A percentile compares a stretch with the other conserved stretches of the same genome.
These are phyloP conservation scores for Nidularia pulvinata DNA, from an alignment of 768 basidiomycete species.

Conservation along the genomic window DNA sequence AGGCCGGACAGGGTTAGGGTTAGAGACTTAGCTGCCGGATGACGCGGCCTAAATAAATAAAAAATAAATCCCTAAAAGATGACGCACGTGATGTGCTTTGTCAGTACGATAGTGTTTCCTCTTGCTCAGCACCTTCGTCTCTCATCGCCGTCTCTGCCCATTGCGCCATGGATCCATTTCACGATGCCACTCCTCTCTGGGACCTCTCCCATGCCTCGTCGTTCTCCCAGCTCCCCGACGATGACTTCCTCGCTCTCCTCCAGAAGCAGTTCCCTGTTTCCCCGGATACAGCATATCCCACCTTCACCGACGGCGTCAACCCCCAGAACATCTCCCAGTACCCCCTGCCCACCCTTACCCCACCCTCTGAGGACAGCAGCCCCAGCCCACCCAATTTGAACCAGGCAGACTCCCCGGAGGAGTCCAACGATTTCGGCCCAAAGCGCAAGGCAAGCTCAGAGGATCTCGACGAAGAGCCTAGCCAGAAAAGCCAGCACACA, in stretches of 20 bases:
- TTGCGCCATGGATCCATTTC: constrained; percentile 49
- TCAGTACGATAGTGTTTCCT: no score
- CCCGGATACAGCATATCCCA: constrained; percentile 11
- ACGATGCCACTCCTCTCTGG: constrained; percentile 58
- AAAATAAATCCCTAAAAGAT: no score
- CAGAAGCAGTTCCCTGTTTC: constrained; percentile 68
- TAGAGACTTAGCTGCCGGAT: no score
- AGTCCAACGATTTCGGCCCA: constrained; percentile 45
- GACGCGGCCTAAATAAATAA: no score
- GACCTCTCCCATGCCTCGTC: constrained; percentile 58
- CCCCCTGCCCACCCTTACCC: constrained; percentile 50
- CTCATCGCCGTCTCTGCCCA: no score
- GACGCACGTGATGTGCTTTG: no score
- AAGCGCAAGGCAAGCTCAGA: constrained; percentile 82
- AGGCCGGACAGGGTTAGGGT: no score
- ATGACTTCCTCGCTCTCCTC: constrained; percentile 76
- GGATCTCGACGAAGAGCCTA: constrained; percentile 63
- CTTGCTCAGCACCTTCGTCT: no score
- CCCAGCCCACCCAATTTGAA: constrained; percentile 69
- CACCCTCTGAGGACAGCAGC: constrained; percentile 76
- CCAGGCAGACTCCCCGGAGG: constrained; percentile 29
- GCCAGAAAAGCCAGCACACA: constrained; percentile 65
- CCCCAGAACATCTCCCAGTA: constrained; percentile 56
- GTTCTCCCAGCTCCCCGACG: constrained; percentile 68
- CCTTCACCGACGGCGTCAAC: constrained; percentile 46